Percentiles rank a stretch among this genome's conserved stretches.
These are phyloP conservation scores for Eruca vesicaria DNA, from an alignment of 441 rosid species.

Conservation along the genomic window DNA sequence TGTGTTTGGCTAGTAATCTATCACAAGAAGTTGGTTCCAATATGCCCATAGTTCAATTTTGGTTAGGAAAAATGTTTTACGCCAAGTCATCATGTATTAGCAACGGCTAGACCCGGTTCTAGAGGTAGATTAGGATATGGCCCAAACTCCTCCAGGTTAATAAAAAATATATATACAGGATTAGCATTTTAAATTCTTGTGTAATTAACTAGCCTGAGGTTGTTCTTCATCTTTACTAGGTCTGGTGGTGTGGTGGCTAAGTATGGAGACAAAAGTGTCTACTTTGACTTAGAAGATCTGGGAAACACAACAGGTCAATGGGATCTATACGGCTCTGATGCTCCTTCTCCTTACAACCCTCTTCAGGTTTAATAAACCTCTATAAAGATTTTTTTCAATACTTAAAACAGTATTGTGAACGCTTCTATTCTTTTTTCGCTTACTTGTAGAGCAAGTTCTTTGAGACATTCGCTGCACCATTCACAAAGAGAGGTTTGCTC, in stretches of 20 bases:
- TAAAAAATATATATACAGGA: too few species aligned
- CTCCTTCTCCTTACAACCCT: conserved; percentile 88
- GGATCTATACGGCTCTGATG: conserved; percentile 90
- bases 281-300: conserved; percentile 88
- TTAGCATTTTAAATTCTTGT: too few species aligned
- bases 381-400: not conserved
- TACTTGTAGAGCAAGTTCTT: conserved; percentile 86
- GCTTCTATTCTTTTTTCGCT: not conserved
- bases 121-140: too few species aligned
- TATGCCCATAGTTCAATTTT: too few species aligned
- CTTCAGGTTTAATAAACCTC: conserved; percentile 60
- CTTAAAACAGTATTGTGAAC: not conserved
- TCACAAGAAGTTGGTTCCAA: too few species aligned
- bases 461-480: conserved; percentile 84
- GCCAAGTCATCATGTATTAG: too few species aligned
- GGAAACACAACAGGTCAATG: conserved; percentile 94
- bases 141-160: too few species aligned
- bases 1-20: too few species aligned
- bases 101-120: too few species aligned
- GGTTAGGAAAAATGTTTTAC: too few species aligned
- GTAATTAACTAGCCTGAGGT: conserved; percentile 11
- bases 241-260: conserved; percentile 70
- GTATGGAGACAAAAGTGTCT: conserved; percentile 90
- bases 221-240: conserved; percentile 35
- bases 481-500: conserved; percentile 84